A percentile compares a stretch with the other conserved stretches of the same genome.
phyloP scores from a whole-genome alignment of 768 basidiomycete genomes.

The Polyporus arcularius region DNA sequence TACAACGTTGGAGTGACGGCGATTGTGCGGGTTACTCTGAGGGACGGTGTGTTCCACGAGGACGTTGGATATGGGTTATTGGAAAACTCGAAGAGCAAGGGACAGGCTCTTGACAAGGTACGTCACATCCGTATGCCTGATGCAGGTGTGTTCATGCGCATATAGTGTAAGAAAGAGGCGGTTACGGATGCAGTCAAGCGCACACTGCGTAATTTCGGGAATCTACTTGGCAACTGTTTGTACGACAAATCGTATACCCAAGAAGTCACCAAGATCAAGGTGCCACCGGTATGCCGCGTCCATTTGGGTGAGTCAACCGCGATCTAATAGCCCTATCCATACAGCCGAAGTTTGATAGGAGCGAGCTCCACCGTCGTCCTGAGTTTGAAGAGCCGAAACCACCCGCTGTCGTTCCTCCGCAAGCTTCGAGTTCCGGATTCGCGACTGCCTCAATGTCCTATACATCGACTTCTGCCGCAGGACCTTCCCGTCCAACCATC shows the following conservation, averaged over 20 bases:
- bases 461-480: conserved; percentile 9
- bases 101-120: conserved; percentile 88
- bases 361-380: conserved; percentile 67
- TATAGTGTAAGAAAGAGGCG: conserved; percentile 96
- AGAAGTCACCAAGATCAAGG: conserved; percentile 86
- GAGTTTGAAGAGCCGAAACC: conserved; percentile 60
- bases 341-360: conserved; percentile 69
- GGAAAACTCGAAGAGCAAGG: conserved; percentile 87
- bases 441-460: conserved; percentile 1
- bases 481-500: conserved; percentile 4
- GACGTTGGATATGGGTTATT: conserved; percentile 90
- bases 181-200: conserved; percentile 95
- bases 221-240: conserved; percentile 93
- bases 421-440: conserved; percentile 1
- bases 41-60: conserved; percentile 89
- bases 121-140: conserved; percentile 21
- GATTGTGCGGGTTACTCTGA: conserved; percentile 81
- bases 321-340: no score
- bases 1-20: conserved; percentile 81
- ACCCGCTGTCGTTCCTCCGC: conserved; percentile 7
- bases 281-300: conserved; percentile 62
- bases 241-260: conserved; percentile 91
- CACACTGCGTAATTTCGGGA: conserved; percentile 89
- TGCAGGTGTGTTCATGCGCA: background rate
- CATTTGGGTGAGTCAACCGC: no score